Base-by-base conservation (phyloP, 768 basidiomycete genomes). In the Leucocoprinus leucothites region DNA sequence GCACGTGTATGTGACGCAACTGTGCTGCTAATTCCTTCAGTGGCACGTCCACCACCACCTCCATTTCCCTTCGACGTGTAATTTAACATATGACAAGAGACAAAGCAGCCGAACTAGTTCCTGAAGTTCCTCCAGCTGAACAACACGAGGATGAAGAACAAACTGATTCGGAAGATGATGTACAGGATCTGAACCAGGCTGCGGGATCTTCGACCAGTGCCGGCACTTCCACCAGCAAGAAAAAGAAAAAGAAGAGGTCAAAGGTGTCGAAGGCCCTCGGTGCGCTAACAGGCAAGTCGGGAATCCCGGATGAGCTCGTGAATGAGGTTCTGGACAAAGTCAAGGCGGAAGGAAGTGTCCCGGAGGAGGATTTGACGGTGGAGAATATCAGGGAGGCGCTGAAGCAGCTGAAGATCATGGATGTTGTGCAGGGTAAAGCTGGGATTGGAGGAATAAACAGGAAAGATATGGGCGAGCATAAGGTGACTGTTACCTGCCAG, bases 231-330 rank as follows among this genome's bases (percentile, higher is more conserved):
- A n/a, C 14, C n/a, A 52, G 19, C 22, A 87, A 88, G 72, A 93
- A 90, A 76, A 94, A 90, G 70, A 93, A 94, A 75, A 94, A 92
- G 78, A 92, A 91, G 71, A 89, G 85, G 68, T 85, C 87, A 3
- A 93, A 89, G 65, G 81, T 74, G 21, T 67, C 76, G 55, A 86
- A 76, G 58, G 72, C 73, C 3, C 64, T 84, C 38, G 76, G 76
- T 63, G 74, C 78, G 18, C 61, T 84, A 4, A 74, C 74, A 14
- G 78, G 77, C 16, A 73, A 75, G 53, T 69, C 76, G 19, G 78
- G 82, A 44, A 78, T 86, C 44, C 79, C 84, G 0, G 75, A 87
- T 52, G 74, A 78, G 47, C 67, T 90, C 13, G 81, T 94, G 3
- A 80, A 91, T 64, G 74, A 75, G 38, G 85, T 91, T 34, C 69